Evolutionary conservation across 441 rosid genomes (phyloP).

Genomic region (Cnidoscolus chayamansa): DNA sequence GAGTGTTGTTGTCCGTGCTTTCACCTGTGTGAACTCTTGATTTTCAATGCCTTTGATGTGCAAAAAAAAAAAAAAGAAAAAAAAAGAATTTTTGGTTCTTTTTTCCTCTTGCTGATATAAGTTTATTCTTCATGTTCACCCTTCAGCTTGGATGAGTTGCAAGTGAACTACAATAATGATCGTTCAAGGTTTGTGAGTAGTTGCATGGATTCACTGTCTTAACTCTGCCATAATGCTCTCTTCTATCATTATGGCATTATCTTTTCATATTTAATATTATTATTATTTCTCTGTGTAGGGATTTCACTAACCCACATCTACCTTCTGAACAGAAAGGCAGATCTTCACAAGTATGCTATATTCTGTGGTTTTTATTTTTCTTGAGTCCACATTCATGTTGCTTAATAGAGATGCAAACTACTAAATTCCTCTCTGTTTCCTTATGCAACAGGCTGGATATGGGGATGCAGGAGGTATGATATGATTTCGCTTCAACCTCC

Average conservation of each 20-base stretch:
- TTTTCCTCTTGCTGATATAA: slow-evolving; percentile 8
- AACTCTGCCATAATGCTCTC: neutral
- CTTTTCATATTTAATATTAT: slow-evolving; percentile 15
- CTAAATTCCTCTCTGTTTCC: slow-evolving; percentile 23
- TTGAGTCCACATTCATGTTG: neutral
- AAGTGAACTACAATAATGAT: slow-evolving; percentile 96
- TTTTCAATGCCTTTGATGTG: neutral
- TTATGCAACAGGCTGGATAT: slow-evolving; percentile 64
- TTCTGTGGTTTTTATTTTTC: slow-evolving; percentile 10
- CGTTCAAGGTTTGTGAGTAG: slow-evolving; percentile 65
- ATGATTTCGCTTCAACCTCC: slow-evolving; percentile 28
- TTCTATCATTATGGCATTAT: slow-evolving; percentile 4
- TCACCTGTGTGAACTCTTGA: neutral
- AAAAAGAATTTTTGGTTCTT: neutral
- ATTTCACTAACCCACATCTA: slow-evolving; percentile 86
- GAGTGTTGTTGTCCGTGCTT: neutral
- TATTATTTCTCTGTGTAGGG: slow-evolving; percentile 42
- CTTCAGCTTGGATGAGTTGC: slow-evolving; percentile 92
- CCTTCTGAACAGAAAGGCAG: slow-evolving; percentile 93
- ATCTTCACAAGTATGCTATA: slow-evolving; percentile 67
- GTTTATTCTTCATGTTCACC: slow-evolving; percentile 23
- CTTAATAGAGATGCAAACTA: neutral
- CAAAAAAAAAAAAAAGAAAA: neutral
- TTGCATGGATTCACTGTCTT: slow-evolving; percentile 10
- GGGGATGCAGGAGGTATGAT: slow-evolving; percentile 79